A percentile compares a stretch with the other conserved stretches of the same genome.
phyloP scores from a whole-genome alignment of 768 basidiomycete genomes.

The Lactarius tabidus region DNA sequence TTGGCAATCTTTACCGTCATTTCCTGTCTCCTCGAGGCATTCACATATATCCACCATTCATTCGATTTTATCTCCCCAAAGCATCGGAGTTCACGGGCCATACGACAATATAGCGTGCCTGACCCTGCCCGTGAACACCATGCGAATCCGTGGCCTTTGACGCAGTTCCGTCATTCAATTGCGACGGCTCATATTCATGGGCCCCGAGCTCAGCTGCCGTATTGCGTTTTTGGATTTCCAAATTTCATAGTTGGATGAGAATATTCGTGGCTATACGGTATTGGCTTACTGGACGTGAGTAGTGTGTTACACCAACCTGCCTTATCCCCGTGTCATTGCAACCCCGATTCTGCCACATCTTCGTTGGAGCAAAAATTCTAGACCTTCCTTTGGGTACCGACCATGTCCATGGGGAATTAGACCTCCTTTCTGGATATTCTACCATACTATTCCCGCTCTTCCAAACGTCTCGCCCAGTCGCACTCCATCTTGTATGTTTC shows the following conservation, averaged over 20 bases:
- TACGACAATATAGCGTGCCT: neutral
- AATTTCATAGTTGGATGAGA: slow-evolving; percentile 1
- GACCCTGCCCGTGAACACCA: neutral
- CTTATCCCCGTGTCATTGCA: slow-evolving; percentile 1
- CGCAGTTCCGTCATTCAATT: neutral
- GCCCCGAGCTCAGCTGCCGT: slow-evolving; percentile 17
- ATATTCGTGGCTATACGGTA: slow-evolving; percentile 10
- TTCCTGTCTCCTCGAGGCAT: neutral
- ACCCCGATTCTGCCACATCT: slow-evolving; percentile 17
- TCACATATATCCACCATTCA: neutral
- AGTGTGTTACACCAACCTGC: neutral
- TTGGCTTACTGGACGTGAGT: neutral
- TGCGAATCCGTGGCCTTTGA: neutral
- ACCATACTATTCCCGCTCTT: neutral
- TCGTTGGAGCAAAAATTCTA: slow-evolving; percentile 8
- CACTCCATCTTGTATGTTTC: neutral
- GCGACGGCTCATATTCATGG: neutral
- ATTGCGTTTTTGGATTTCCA: neutral
- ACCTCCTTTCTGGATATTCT: slow-evolving; percentile 1
- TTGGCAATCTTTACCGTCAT: neutral
- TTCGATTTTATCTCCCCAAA: slow-evolving; percentile 1
- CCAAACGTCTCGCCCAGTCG: neutral
- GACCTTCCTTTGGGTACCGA: slow-evolving; percentile 6
- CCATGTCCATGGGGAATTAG: slow-evolving; percentile 4
- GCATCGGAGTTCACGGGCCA: neutral